phyloP scores from a whole-genome alignment of 2,329 filamentous ascomycete genomes.

The Hypoxylon sp. region DNA sequence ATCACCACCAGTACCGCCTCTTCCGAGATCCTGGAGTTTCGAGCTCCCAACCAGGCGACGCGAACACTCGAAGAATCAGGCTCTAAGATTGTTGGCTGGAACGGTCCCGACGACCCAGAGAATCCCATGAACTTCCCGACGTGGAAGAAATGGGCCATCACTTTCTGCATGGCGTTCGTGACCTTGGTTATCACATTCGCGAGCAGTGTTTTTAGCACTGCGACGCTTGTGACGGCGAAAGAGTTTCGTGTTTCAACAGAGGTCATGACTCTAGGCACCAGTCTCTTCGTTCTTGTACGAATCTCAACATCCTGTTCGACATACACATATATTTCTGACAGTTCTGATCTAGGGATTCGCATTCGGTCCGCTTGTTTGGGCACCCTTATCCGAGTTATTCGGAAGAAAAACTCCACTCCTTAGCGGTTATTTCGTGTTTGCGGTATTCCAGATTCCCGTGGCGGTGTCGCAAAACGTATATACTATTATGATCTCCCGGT shows the following conservation, averaged over 20 bases:
- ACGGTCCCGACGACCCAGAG: slow-evolving; percentile 31
- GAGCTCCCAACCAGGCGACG: too few species aligned
- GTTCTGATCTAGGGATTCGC: slow-evolving; percentile 2
- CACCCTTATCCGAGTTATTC: slow-evolving; percentile 1
- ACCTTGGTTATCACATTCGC: slow-evolving; percentile 31
- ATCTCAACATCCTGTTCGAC: neutral
- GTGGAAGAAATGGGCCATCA: slow-evolving; percentile 26
- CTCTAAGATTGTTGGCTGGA: slow-evolving; percentile 30
- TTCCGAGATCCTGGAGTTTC: too few species aligned
- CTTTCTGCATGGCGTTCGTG: slow-evolving; percentile 32
- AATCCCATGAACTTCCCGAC: slow-evolving; percentile 35
- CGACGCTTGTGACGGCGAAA: slow-evolving; percentile 9
- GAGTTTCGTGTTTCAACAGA: slow-evolving; percentile 26
- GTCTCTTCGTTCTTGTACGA: slow-evolving; percentile 34
- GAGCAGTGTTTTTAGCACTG: slow-evolving; percentile 38
- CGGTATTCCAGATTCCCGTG: neutral
- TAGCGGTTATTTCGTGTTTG: neutral
- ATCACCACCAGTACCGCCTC: too few species aligned
- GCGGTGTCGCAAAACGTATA: slow-evolving; percentile 8
- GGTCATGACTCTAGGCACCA: slow-evolving; percentile 32
- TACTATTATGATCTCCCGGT: slow-evolving; percentile 11
- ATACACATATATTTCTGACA: neutral
- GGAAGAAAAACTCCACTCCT: slow-evolving; percentile 11
- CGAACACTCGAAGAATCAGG: slow-evolving; percentile 12
- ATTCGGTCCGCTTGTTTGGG: slow-evolving; percentile 6